Evolutionary conservation across 2,329 filamentous ascomycete genomes (phyloP).

Genomic region (Lecanicillium sp.): DNA sequence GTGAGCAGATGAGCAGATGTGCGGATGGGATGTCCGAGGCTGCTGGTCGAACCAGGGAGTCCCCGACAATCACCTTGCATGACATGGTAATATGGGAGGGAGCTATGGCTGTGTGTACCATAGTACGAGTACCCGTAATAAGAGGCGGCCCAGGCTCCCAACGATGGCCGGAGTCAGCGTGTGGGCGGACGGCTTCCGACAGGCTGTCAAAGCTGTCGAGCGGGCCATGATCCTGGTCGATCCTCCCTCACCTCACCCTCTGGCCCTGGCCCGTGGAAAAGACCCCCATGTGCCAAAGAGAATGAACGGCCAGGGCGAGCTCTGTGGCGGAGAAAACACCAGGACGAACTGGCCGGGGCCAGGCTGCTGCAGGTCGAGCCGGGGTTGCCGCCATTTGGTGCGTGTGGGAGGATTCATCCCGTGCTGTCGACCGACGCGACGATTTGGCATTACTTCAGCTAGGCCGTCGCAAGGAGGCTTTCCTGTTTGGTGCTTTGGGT

Average conservation of each 20-base stretch:
- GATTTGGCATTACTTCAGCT: too few relatives aligned
- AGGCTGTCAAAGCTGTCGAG: not conserved
- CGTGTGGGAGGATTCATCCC: too few relatives aligned
- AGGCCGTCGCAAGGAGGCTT: too few relatives aligned
- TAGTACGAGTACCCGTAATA: not conserved
- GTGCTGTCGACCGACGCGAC: too few relatives aligned
- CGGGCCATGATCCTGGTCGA: not conserved
- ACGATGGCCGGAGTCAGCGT: not conserved
- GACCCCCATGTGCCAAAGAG: not conserved
- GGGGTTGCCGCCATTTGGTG: too few relatives aligned
- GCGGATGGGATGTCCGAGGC: too few relatives aligned
- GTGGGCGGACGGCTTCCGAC: conserved; percentile 7
- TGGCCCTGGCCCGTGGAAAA: not conserved
- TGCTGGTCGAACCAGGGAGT: too few relatives aligned
- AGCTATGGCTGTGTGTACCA: too few relatives aligned
- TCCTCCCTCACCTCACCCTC: conserved; percentile 1
- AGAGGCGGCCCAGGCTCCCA: not conserved
- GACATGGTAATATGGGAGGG: not conserved
- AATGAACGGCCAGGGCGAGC: not conserved
- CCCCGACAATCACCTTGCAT: not conserved
- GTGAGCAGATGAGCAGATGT: too few relatives aligned
- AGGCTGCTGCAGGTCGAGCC: too few relatives aligned
- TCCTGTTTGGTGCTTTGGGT: too few relatives aligned
- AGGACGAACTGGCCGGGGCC: too few relatives aligned
- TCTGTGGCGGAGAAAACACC: not conserved